phyloP scores from a whole-genome alignment of 257 asterid species.

The Solanum arcanum region DNA sequence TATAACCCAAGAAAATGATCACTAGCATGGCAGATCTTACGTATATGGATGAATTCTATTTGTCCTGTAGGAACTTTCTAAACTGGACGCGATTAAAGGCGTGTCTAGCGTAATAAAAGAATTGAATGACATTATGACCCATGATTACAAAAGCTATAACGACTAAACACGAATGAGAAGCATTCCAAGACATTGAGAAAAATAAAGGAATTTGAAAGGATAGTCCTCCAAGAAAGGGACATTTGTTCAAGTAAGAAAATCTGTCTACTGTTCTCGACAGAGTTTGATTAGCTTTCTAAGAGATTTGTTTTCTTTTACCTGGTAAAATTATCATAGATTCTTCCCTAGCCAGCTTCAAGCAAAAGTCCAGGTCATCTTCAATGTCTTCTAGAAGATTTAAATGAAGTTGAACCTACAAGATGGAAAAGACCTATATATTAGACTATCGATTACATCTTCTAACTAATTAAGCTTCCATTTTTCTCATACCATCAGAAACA shows the following conservation, averaged over 20 bases:
- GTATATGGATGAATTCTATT: background rate
- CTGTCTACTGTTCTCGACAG: background rate
- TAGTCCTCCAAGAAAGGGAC: background rate
- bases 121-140: background rate
- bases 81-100: background rate
- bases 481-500: constrained; percentile 65
- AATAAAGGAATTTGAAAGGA: background rate
- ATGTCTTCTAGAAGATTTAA: constrained; percentile 40
- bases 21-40: background rate
- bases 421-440: background rate
- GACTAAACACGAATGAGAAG: background rate
- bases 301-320: constrained; percentile 21
- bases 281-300: background rate
- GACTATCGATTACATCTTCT: background rate
- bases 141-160: background rate
- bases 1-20: background rate
- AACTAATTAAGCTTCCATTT: background rate
- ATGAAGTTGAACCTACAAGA: constrained; percentile 48
- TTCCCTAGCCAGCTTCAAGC: constrained; percentile 49
- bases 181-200: background rate
- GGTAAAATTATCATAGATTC: constrained; percentile 52
- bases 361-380: constrained; percentile 56
- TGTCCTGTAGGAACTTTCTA: background rate
- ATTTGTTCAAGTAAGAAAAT: background rate
- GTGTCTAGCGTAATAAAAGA: background rate